A percentile compares a stretch with the other conserved stretches of the same genome.
Conservation (phyloP, 1,284 basidiomycete species). For the Fomitopsis pinicola region DNA sequence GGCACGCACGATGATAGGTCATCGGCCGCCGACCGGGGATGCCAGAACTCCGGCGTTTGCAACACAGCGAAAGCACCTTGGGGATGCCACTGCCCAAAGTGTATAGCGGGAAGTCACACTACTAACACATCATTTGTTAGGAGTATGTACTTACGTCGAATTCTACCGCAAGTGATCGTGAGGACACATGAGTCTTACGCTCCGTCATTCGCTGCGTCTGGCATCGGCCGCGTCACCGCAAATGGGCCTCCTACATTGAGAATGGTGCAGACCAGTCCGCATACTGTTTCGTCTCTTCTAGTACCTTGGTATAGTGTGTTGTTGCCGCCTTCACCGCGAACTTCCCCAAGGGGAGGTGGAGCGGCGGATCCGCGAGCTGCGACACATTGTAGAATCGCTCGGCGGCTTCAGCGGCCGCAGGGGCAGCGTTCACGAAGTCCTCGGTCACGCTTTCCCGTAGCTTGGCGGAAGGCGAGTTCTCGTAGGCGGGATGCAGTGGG, state of each 20-base stretch:
- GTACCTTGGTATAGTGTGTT: neutral
- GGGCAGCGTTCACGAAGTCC: neutral
- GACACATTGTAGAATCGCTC: constrained; percentile 3
- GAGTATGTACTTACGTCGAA: too few species aligned
- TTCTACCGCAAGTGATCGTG: too few species aligned
- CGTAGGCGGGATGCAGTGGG: constrained; percentile 3
- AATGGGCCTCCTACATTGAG: neutral
- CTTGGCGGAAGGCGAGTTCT: neutral
- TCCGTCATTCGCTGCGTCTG: too few species aligned
- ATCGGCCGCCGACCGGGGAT: too few species aligned
- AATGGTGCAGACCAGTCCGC: neutral
- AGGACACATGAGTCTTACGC: too few species aligned
- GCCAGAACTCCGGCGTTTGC: too few species aligned
- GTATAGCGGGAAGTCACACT: too few species aligned
- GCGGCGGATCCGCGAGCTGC: constrained; percentile 4
- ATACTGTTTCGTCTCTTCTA: neutral
- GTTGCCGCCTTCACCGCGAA: neutral
- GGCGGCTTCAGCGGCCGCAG: neutral
- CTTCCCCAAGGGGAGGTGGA: constrained; percentile 7
- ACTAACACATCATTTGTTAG: too few species aligned
- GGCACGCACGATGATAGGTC: too few species aligned
- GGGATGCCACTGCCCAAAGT: too few species aligned
- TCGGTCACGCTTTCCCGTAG: neutral
- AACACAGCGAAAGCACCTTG: too few species aligned
- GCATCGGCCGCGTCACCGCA: too few species aligned